Evolutionary conservation across 352 stramenopile species (phyloP).

Genomic region (Phytophthora kernoviae): DNA sequence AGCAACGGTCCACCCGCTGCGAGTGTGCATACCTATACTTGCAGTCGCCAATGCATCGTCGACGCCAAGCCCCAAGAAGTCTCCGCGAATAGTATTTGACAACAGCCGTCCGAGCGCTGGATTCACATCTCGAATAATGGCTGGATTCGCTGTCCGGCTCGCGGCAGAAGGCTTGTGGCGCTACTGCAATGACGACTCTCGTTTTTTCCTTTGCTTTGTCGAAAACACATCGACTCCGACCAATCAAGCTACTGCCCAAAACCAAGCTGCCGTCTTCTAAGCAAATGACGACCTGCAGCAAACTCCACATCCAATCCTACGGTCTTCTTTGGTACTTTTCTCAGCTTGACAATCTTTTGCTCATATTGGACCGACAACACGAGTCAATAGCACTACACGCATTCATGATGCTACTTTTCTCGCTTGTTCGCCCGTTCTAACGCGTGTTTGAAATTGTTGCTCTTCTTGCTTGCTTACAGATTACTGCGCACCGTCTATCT

Average conservation of each 20-base stretch:
- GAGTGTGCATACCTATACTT: too few species aligned
- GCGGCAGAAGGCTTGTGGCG: too few species aligned
- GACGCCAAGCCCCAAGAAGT: too few species aligned
- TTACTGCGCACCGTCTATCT: constrained; percentile 15
- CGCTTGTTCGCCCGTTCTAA: neutral
- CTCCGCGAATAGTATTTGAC: too few species aligned
- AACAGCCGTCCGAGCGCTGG: too few species aligned
- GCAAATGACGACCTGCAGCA: constrained; percentile 14
- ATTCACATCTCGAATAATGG: too few species aligned
- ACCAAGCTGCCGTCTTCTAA: neutral
- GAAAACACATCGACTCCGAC: constrained; percentile 13
- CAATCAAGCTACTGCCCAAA: neutral
- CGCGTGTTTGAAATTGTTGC: too few species aligned
- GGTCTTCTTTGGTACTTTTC: constrained; percentile 18
- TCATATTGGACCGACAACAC: too few species aligned
- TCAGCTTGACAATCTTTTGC: neutral
- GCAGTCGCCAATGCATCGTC: too few species aligned
- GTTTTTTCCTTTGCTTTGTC: constrained; percentile 18
- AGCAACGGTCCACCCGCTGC: too few species aligned
- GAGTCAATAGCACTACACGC: neutral
- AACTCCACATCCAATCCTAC: constrained; percentile 12
- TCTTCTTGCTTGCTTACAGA: constrained; percentile 1
- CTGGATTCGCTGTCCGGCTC: too few species aligned
- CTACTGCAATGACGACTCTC: neutral
- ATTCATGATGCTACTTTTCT: neutral